Evolutionary conservation across 176 grass and related monocot species (phyloP).

Genomic region (Urochloa ruziziensis): DNA sequence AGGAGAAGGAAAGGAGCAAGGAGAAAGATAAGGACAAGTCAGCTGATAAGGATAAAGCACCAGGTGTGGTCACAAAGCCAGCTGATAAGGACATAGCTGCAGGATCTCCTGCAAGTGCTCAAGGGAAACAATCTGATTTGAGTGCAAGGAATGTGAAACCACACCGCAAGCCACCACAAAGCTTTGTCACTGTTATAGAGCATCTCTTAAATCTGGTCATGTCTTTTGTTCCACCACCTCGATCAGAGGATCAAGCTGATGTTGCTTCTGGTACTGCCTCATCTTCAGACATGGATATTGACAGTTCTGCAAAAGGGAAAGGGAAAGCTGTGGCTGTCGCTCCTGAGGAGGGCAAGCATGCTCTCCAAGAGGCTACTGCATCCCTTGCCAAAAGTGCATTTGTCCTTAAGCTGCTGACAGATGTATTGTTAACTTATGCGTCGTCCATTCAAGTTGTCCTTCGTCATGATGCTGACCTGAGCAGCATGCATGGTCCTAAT

Average conservation of each 20-base stretch:
- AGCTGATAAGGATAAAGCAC: constrained; percentile 58
- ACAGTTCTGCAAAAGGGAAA: constrained; percentile 86
- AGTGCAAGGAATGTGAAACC: constrained; percentile 62
- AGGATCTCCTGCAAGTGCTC: constrained; percentile 38
- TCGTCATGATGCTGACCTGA: constrained; percentile 76
- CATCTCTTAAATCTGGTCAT: constrained; percentile 75
- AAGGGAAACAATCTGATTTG: constrained; percentile 68
- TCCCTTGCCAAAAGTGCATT: constrained; percentile 86
- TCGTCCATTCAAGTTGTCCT: constrained; percentile 92
- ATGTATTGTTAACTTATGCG: constrained; percentile 90
- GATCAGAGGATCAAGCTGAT: constrained; percentile 59
- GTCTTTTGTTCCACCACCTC: constrained; percentile 59
- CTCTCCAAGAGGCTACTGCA: constrained; percentile 68
- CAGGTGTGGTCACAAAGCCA: constrained; percentile 42
- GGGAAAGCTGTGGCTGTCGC: constrained; percentile 71
- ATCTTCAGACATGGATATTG: constrained; percentile 88
- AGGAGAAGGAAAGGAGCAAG: constrained; percentile 90
- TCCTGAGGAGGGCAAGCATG: constrained; percentile 64
- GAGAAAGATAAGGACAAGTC: constrained; percentile 87
- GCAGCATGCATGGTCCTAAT: constrained; percentile 41
- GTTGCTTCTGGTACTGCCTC: constrained; percentile 41
- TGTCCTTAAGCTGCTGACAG: constrained; percentile 82
- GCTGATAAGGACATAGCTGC: constrained; percentile 37
- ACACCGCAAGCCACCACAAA: constrained; percentile 85
- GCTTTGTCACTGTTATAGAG: constrained; percentile 87